Evolutionary conservation across 306 rosid species (phyloP).

Genomic region (Citrullus colocynthis): DNA sequence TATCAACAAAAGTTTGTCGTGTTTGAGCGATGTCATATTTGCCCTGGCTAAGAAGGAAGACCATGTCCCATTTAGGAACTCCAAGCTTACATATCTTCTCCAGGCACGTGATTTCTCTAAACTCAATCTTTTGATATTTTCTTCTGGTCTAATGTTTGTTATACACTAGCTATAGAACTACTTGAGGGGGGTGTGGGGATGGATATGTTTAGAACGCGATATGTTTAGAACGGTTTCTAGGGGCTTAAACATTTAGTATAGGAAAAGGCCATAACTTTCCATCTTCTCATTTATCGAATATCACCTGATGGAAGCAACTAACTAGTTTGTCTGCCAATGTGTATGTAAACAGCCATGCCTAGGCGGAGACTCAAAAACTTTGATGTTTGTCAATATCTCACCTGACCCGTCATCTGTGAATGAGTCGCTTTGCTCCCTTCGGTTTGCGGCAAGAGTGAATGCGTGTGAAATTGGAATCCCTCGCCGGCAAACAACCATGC

Average conservation of each 20-base stretch:
- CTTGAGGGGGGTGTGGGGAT: too few species aligned
- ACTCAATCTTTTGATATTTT: neutral
- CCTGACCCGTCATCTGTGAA: conserved; percentile 67
- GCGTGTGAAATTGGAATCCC: conserved; percentile 86
- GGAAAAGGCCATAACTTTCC: neutral
- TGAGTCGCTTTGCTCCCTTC: conserved; percentile 86
- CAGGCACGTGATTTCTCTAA: conserved; percentile 39
- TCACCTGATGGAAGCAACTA: neutral
- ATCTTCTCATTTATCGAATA: neutral
- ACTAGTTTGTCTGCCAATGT: neutral
- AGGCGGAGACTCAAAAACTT: conserved; percentile 87
- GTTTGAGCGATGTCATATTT: conserved; percentile 78
- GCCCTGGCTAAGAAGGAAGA: conserved; percentile 91
- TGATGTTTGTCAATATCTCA: conserved; percentile 84
- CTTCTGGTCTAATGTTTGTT: neutral
- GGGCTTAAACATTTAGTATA: too few species aligned
- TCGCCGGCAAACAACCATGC: conserved; percentile 49
- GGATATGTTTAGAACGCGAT: too few species aligned
- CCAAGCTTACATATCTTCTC: conserved; percentile 84
- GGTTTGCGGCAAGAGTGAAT: conserved; percentile 88
- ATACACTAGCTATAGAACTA: neutral
- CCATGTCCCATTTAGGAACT: conserved; percentile 85
- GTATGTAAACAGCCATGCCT: conserved; percentile 66
- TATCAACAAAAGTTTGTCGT: conserved; percentile 79
- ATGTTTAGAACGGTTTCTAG: too few species aligned